Evolutionary conservation across 2,329 filamentous ascomycete genomes (phyloP), one percentile per base, ranked within the genome.

Genomic region (Sarocladium kiliense): DNA sequence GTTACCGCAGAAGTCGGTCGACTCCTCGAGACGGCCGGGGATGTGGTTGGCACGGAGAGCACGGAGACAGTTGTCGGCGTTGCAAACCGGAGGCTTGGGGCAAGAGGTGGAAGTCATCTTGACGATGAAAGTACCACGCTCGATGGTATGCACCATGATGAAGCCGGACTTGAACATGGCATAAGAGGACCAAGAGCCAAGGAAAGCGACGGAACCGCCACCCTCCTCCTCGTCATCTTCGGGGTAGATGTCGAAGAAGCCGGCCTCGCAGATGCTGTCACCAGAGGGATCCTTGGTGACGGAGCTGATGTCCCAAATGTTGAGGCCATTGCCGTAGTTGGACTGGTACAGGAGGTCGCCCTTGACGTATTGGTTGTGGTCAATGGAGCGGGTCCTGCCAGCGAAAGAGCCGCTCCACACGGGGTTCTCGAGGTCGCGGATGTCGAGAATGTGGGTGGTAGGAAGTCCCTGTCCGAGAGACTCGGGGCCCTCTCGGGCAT

Each of bases 391-490:
- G 30, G 67, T 64, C 41, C 63, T 65, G 5, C 64, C 64, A 62
- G 72, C 71, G 64, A 70, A 77, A 45, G 66, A 62, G 14, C 74
- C 74, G 1, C 72, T 73, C 53, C 73, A 66, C 47, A 67, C 68
- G 3, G 75, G 75, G 1, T 62, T 61, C 26, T 72, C 70, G 19
- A 78, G 70, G 12, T 65, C 64, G 18, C 64, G 62, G 58, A 78
- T 76, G 62, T 77, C 73, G 67, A 74, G 77, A 62, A 79, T 76
- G 63, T 77, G 78, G 0, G 75, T 75, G 36, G 74, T 73, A 2
- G 77, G 73, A 59, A 68, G 74, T 1, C 73, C 71, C 26, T 75
- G 67, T 14, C 65, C 61, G 9, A 57, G 39, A n/a, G 56, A 55
- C 50, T 54, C 55, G 21, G 51, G 50, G 7, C 56, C 56, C 14